A percentile compares a stretch with the other conserved stretches of the same genome.
Conservation (phyloP, 2,329 filamentous ascomycete species). For the Penicillium sp. region DNA sequence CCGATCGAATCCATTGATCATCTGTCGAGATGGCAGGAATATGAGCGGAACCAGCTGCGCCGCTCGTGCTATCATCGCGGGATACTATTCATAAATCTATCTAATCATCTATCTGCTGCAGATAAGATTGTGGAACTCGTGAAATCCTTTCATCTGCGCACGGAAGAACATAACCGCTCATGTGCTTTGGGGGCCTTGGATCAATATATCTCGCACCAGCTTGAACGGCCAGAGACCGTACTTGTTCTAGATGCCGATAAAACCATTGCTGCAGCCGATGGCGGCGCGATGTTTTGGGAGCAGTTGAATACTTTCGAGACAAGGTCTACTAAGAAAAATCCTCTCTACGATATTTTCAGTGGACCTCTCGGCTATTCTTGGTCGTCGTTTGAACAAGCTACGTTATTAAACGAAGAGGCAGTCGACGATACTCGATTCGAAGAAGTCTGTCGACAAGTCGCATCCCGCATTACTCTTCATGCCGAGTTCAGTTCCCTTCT, state of each 20-base stretch:
- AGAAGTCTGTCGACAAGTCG: background rate
- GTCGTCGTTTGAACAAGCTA: background rate
- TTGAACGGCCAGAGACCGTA: constrained; percentile 35
- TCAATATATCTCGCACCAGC: constrained; percentile 19
- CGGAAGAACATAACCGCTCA: constrained; percentile 36
- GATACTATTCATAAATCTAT: constrained; percentile 44
- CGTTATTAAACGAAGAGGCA: background rate
- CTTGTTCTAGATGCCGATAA: constrained; percentile 56
- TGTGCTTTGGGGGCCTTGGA: constrained; percentile 31
- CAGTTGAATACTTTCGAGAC: background rate
- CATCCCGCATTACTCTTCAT: background rate
- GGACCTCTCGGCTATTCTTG: background rate
- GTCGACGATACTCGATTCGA: background rate
- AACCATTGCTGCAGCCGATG: constrained; percentile 49
- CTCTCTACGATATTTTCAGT: background rate
- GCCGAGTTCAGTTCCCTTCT: background rate
- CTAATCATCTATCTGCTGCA: constrained; percentile 11
- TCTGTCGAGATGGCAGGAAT: constrained; percentile 44
- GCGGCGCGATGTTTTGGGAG: constrained; percentile 48
- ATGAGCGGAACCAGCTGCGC: constrained; percentile 42
- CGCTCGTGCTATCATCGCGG: constrained; percentile 40
- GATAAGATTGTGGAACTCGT: constrained; percentile 14
- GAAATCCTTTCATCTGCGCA: constrained; percentile 36
- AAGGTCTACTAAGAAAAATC: background rate
- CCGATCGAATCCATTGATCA: constrained; percentile 29